A percentile compares a stretch with the other conserved stretches of the same genome.
These are phyloP conservation scores for Chrysopogon serrulatus DNA, from an alignment of 176 grass and related monocot species.

Conservation along the genomic window DNA sequence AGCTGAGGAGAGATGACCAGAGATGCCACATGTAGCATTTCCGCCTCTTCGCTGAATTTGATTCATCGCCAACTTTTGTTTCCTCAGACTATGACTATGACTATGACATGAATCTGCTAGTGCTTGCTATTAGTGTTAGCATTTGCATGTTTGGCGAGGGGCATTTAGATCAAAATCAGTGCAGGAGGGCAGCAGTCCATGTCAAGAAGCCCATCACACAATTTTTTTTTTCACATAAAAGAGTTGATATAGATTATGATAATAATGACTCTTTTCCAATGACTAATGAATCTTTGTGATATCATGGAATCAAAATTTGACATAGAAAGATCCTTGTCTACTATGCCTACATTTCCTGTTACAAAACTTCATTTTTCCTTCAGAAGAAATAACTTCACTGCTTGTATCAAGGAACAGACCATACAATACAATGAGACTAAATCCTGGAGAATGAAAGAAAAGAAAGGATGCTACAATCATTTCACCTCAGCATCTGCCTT, in stretches of 20 bases:
- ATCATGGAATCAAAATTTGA: slow-evolving; percentile 7
- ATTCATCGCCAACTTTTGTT: slow-evolving; percentile 2
- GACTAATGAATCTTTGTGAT: background rate
- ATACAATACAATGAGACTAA: background rate
- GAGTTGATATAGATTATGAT: background rate
- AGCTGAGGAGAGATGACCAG: no score
- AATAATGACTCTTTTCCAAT: background rate
- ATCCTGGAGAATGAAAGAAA: background rate
- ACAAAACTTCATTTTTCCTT: slow-evolving; percentile 1
- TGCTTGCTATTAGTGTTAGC: no score
- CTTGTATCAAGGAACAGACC: background rate
- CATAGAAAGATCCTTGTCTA: slow-evolving; percentile 9
- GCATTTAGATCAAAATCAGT: no score
- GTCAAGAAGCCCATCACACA: background rate
- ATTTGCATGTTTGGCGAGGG: no score
- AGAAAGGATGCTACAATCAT: slow-evolving; percentile 1
- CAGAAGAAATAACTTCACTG: background rate
- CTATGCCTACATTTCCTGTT: background rate
- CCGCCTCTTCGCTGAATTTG: slow-evolving; percentile 49
- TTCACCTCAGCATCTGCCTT: slow-evolving; percentile 22
- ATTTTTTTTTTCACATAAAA: background rate
- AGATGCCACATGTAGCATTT: slow-evolving; percentile 64
- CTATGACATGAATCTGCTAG: no score
- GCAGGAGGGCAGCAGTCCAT: no score
- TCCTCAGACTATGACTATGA: no score